Percentiles rank a stretch among this genome's conserved stretches.
phyloP scores from a whole-genome alignment of 2,329 filamentous ascomycete species.

The Aspergillus novoparasiticus region DNA sequence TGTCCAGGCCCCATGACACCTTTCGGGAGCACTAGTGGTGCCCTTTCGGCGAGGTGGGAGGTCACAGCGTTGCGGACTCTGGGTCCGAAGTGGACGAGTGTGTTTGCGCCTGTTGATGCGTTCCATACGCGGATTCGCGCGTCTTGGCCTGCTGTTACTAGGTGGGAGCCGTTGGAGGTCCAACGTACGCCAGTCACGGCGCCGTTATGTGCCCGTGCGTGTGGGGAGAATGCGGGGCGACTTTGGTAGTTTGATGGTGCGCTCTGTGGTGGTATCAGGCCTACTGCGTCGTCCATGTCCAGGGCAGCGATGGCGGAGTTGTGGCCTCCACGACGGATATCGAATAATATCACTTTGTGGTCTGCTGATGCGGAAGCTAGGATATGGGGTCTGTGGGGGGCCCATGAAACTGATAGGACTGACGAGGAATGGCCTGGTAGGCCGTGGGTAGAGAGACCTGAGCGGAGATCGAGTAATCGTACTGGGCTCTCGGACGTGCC shows the following conservation, averaged over 20 bases:
- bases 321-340: conserved; percentile 70
- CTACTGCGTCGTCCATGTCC: conserved; percentile 80
- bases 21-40: conserved; percentile 66
- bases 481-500: conserved; percentile 84
- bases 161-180: conserved; percentile 75
- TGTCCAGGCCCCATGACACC: conserved; percentile 58
- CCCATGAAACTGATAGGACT: conserved; percentile 75
- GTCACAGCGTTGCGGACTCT: conserved; percentile 69
- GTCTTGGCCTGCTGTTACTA: conserved; percentile 83
- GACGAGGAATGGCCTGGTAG: conserved; percentile 69
- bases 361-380: conserved; percentile 84
- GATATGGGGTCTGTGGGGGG: conserved; percentile 75
- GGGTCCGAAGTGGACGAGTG: conserved; percentile 83
- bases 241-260: conserved; percentile 30
- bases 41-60: conserved; percentile 61
- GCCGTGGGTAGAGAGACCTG: conserved; percentile 73
- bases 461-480: conserved; percentile 81
- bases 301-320: conserved; percentile 75
- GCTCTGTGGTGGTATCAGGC: conserved; percentile 53
- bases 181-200: conserved; percentile 83
- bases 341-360: conserved; percentile 82
- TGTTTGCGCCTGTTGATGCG: conserved; percentile 77
- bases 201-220: conserved; percentile 69
- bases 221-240: conserved; percentile 48
- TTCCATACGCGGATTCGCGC: conserved; percentile 86